A percentile compares a stretch with the other conserved stretches of the same genome.
These are phyloP conservation scores for Pythium sukuiense DNA, from an alignment of 352 stramenopile species.

Conservation along the genomic window DNA sequence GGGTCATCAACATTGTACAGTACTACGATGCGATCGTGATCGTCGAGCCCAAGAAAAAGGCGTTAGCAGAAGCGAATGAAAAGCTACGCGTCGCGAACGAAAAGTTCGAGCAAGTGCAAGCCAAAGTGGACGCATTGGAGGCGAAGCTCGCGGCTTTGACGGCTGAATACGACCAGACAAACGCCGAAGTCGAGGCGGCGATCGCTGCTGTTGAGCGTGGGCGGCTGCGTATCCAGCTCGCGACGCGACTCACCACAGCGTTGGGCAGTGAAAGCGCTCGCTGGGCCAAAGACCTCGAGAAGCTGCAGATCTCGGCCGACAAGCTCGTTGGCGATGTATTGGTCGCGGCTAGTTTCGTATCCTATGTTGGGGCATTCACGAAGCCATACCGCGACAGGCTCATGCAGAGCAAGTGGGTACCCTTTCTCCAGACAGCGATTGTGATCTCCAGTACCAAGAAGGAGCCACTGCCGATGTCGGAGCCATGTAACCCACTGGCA, in stretches of 20 bases:
- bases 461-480: constrained; percentile 32
- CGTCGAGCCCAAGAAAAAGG: constrained; percentile 92
- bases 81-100: constrained; percentile 86
- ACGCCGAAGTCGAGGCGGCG: constrained; percentile 89
- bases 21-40: constrained; percentile 95
- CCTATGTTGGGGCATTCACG: constrained; percentile 93
- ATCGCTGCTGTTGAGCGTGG: constrained; percentile 86
- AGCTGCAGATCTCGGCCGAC: constrained; percentile 69
- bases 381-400: constrained; percentile 90
- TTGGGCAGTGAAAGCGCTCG: constrained; percentile 93
- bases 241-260: constrained; percentile 88
- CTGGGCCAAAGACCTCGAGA: constrained; percentile 85
- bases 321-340: constrained; percentile 91
- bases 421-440: constrained; percentile 76
- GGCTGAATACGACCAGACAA: constrained; percentile 85
- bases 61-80: constrained; percentile 71
- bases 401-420: constrained; percentile 83
- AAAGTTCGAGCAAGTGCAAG: constrained; percentile 83
- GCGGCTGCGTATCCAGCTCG: constrained; percentile 89
- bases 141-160: constrained; percentile 80
- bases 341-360: constrained; percentile 91
- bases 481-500: constrained; percentile 57
- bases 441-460: constrained; percentile 23
- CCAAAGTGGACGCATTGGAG: constrained; percentile 89
- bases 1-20: constrained; percentile 91